Evolutionary conservation across 768 basidiomycete genomes (phyloP).

Genomic region (Cystobasidium tubakii): DNA sequence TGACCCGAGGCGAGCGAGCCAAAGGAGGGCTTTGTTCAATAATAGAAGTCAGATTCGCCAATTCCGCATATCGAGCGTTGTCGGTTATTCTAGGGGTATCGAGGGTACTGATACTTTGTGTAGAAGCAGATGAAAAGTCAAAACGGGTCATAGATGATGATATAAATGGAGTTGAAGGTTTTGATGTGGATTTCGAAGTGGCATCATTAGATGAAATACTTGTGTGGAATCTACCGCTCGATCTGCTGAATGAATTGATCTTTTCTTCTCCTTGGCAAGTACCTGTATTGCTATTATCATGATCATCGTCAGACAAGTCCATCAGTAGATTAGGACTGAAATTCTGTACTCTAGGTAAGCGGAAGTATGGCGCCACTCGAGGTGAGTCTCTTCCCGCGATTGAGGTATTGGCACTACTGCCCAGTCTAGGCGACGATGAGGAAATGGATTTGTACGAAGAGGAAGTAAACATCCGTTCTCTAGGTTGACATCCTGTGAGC

Average conservation of each 20-base stretch:
- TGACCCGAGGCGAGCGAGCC: not conserved
- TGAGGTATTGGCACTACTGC: not conserved
- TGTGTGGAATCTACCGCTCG: too few species aligned
- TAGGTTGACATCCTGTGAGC: not conserved
- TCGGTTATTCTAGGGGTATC: not conserved
- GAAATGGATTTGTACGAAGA: not conserved
- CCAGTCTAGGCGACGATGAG: not conserved
- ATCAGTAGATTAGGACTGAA: not conserved
- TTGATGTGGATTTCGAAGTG: not conserved
- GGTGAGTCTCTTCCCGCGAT: not conserved
- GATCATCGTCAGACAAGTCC: not conserved
- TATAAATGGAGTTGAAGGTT: not conserved
- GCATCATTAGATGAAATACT: not conserved
- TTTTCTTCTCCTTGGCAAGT: not conserved
- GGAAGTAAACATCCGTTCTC: slow-evolving; percentile 3
- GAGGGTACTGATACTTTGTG: not conserved
- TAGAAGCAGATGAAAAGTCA: not conserved
- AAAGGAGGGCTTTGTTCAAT: not conserved
- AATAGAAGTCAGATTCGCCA: not conserved
- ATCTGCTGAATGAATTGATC: too few species aligned
- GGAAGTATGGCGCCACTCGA: not conserved
- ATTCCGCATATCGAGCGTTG: not conserved
- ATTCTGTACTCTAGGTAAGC: not conserved
- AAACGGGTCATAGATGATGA: not conserved
- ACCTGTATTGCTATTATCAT: not conserved